Percentiles rank a stretch among this genome's conserved stretches.
Conservation (phyloP, 2,329 filamentous ascomycete species). For the Massarina eburnea region DNA sequence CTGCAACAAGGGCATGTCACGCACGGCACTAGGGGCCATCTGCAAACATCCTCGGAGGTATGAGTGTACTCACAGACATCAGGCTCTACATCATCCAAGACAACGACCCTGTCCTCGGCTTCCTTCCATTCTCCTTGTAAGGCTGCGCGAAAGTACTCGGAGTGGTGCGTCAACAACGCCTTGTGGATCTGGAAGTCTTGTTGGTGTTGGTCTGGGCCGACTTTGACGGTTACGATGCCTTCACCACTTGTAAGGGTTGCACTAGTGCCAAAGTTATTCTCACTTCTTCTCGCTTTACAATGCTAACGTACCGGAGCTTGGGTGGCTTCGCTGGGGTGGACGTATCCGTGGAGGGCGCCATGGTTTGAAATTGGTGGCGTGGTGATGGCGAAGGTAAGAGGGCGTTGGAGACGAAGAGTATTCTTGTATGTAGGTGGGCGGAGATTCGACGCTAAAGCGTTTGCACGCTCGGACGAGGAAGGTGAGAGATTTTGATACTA, state of each 20-base stretch:
- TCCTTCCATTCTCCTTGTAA: slow-evolving; percentile 16
- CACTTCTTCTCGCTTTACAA: no score
- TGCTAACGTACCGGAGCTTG: no score
- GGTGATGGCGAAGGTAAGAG: no score
- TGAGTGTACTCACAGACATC: slow-evolving; percentile 9
- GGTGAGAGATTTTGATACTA: no score
- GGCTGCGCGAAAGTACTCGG: slow-evolving; percentile 17
- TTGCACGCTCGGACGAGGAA: no score
- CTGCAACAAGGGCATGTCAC: no score
- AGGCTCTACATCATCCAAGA: slow-evolving; percentile 4
- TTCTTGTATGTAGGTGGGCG: no score
- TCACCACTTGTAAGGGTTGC: not conserved
- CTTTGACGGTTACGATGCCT: slow-evolving; percentile 10
- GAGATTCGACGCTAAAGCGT: no score
- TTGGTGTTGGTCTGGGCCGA: slow-evolving; percentile 5
- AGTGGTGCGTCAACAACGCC: slow-evolving; percentile 10
- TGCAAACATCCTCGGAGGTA: not conserved
- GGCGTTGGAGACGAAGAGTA: no score
- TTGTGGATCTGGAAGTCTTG: slow-evolving; percentile 16
- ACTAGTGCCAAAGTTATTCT: not conserved
- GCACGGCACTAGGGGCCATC: not conserved
- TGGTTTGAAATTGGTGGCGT: no score
- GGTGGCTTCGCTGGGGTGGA: no score
- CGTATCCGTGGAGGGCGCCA: no score
- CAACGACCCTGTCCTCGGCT: slow-evolving; percentile 10